Conservation (phyloP, 768 basidiomycete genomes). For the Suillus clintonianus region DNA sequence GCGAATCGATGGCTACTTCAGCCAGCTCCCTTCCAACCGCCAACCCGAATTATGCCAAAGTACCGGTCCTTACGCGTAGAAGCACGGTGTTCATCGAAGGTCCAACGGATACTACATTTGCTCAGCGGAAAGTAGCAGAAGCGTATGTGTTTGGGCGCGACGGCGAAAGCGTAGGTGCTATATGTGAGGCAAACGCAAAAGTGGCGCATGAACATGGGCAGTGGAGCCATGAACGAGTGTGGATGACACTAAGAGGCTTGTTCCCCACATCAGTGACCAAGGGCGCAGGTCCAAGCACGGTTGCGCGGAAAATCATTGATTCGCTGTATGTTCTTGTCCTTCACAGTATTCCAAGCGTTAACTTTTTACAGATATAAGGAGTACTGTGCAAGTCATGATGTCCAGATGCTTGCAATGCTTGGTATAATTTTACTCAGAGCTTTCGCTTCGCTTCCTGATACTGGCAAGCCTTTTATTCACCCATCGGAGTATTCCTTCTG, state of each 20-base stretch:
- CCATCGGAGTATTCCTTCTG: background rate
- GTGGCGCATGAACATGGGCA: constrained; percentile 61
- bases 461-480: constrained; percentile 11
- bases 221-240: constrained; percentile 71
- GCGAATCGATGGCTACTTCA: constrained; percentile 7
- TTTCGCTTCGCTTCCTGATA: constrained; percentile 11
- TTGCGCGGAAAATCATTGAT: constrained; percentile 40
- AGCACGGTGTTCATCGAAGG: constrained; percentile 63
- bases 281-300: constrained; percentile 31
- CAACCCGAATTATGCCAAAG: constrained; percentile 37
- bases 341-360: background rate
- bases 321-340: constrained; percentile 46
- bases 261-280: constrained; percentile 33
- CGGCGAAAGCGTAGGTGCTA: constrained; percentile 39
- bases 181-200: constrained; percentile 62
- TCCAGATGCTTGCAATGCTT: constrained; percentile 83
- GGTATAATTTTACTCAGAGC: constrained; percentile 66
- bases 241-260: constrained; percentile 54
- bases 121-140: constrained; percentile 56
- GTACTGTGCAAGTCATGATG: constrained; percentile 53
- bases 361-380: constrained; percentile 41
- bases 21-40: constrained; percentile 20
- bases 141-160: constrained; percentile 54
- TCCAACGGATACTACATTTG: constrained; percentile 49
- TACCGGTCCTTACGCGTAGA: constrained; percentile 40